Conservation (phyloP, 2,329 filamentous ascomycete genomes). For the Colletotrichum sublineola region DNA sequence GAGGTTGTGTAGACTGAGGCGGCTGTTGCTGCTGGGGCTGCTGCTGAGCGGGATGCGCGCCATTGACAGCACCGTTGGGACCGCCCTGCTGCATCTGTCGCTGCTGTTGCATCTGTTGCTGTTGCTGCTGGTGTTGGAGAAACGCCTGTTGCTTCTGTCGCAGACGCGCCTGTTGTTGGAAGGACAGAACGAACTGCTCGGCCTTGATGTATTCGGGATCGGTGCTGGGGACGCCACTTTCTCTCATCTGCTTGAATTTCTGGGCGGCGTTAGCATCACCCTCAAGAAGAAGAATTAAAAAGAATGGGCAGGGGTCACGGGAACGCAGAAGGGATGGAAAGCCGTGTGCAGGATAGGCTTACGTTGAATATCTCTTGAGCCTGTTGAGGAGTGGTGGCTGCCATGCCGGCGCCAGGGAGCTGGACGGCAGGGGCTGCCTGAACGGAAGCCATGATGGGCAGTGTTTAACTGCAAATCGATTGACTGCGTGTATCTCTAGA, state of each 20-base stretch:
- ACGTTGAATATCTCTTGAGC: slow-evolving; percentile 81
- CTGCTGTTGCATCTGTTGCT: slow-evolving; percentile 64
- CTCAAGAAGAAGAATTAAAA: neutral
- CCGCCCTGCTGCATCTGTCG: slow-evolving; percentile 65
- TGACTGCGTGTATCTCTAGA: slow-evolving; percentile 41
- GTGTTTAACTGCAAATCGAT: slow-evolving; percentile 33
- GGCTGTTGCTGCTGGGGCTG: slow-evolving; percentile 56
- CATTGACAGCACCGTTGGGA: slow-evolving; percentile 68
- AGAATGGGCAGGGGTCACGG: slow-evolving; percentile 13
- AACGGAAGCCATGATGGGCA: slow-evolving; percentile 78
- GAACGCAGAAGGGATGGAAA: neutral
- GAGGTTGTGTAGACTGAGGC: slow-evolving; percentile 53
- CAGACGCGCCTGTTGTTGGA: slow-evolving; percentile 76
- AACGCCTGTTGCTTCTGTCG: slow-evolving; percentile 62
- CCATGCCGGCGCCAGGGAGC: slow-evolving; percentile 72
- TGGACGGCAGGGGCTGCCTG: slow-evolving; percentile 79
- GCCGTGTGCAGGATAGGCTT: slow-evolving; percentile 50
- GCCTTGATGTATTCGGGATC: slow-evolving; percentile 92
- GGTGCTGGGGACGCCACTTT: slow-evolving; percentile 81
- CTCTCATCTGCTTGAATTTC: slow-evolving; percentile 93
- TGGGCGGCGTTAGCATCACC: slow-evolving; percentile 53
- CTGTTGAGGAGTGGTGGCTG: slow-evolving; percentile 80
- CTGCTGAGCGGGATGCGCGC: slow-evolving; percentile 58
- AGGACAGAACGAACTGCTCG: slow-evolving; percentile 78
- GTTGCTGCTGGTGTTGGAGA: slow-evolving; percentile 55